Evolutionary conservation across 768 basidiomycete genomes (phyloP), one percentile per base, ranked within the genome.

Genomic region (Chalciporus pseudorubinellus): DNA sequence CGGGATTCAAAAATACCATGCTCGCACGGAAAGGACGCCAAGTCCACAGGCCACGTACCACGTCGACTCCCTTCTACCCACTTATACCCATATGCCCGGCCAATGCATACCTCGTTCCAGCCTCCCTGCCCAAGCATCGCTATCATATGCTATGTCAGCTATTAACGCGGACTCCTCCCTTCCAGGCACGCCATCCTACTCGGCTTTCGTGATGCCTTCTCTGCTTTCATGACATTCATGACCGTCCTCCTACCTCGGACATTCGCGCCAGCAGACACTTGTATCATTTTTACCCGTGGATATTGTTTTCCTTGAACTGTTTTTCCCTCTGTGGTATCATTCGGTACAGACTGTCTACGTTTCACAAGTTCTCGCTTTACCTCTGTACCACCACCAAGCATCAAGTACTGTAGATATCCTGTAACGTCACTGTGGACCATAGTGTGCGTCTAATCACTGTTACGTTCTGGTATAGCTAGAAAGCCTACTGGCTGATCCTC

Each of bases 401-500:
- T 46, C 44, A 59, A 59, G 43, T 70, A 69, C 21, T 69, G 69
- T 71, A 69, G 58, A 69, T 69, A 69, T 48, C 56, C 52, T 60
- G 54, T 64, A 61, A 62, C 63, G 48, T 58, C 61, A 59, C 49
- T 56, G 55, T 57, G 56, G 60, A 63, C 57, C 59, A 55, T 64
- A 55, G 54, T 63, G 54, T 63, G 57, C 57, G 45, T 59, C 48
- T 68, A 62, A 57, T 64, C 26, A 59, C 47, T 43, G 54, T 68
- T 67, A 77, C 28, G 66, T 65, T 46, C 71, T 72, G 49, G 68
- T 66, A 56, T 72, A 78, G 48, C 70, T 73, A 51, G 81, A 70
- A 55, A 91, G 70, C 59, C 75, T 79, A 45, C 60, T 70, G 46
- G 92, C 92, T 59, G 80, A 85, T 43, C 74, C 75, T 55, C 89